A percentile compares a stretch with the other conserved stretches of the same genome.
phyloP scores from a whole-genome alignment of 148 eudicot species.

The Heliamphora exappendiculata region DNA sequence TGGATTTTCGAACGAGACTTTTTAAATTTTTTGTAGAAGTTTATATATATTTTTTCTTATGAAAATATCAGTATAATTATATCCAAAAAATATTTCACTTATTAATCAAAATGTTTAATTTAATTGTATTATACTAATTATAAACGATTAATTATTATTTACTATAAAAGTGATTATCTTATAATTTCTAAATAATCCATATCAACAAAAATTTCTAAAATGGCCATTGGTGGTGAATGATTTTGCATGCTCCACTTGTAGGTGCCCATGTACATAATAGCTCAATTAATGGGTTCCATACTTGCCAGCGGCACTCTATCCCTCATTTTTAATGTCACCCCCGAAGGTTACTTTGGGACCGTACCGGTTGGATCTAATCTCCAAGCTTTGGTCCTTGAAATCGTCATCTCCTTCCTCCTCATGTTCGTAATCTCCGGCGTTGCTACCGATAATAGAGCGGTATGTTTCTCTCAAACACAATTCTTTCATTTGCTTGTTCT shows the following conservation, averaged over 20 bases:
- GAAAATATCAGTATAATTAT: too few species aligned
- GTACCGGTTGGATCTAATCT: slow-evolving; percentile 49
- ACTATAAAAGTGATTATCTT: not conserved
- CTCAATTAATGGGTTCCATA: slow-evolving; percentile 62
- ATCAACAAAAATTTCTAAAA: not conserved
- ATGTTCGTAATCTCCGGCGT: slow-evolving; percentile 83
- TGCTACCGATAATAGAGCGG: slow-evolving; percentile 66
- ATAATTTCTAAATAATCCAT: too few species aligned
- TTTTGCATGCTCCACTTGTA: slow-evolving; percentile 7
- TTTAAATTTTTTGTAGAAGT: too few species aligned
- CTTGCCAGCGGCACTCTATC: slow-evolving; percentile 61
- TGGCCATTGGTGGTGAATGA: too few species aligned
- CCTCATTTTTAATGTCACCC: slow-evolving; percentile 48
- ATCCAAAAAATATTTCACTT: not conserved
- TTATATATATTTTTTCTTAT: too few species aligned
- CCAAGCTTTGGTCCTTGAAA: slow-evolving; percentile 65
- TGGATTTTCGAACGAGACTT: too few species aligned
- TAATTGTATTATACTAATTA: too few species aligned
- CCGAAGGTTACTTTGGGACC: slow-evolving; percentile 60
- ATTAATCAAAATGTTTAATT: too few species aligned
- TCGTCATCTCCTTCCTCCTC: slow-evolving; percentile 60
- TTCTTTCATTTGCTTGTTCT: too few species aligned
- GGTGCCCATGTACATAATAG: slow-evolving; percentile 59
- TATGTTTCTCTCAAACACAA: slow-evolving; percentile 15
- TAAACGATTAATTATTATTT: not conserved